Percentiles rank a stretch among this genome's conserved stretches.
These are phyloP conservation scores for Penicillium manginii DNA, from an alignment of 495 filamentous ascomycete species.

Conservation along the genomic window DNA sequence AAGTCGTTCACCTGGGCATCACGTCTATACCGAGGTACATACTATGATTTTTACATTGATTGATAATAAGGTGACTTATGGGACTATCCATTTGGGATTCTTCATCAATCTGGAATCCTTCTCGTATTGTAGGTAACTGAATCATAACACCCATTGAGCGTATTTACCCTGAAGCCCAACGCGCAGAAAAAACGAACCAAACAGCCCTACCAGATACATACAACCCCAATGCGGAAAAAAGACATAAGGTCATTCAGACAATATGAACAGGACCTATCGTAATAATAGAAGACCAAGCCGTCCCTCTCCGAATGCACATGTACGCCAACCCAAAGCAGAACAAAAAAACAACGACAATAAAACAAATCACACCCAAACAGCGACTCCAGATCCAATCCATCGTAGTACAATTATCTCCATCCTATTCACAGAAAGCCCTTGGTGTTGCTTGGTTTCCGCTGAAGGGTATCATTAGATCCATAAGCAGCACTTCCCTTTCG, in stretches of 20 bases:
- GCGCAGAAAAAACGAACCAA: conserved; percentile 3
- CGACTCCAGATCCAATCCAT: conserved; percentile 18
- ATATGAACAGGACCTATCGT: conserved; percentile 23
- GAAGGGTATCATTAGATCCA: conserved; percentile 41
- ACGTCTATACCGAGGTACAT: too few species aligned
- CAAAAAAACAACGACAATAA: conserved; percentile 12
- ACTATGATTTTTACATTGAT: too few species aligned
- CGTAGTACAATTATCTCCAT: conserved; percentile 22
- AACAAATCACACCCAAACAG: background rate
- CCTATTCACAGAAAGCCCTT: conserved; percentile 52
- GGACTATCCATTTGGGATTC: background rate
- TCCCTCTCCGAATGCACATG: conserved; percentile 27
- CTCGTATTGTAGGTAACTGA: conserved; percentile 21
- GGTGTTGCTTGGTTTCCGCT: conserved; percentile 53
- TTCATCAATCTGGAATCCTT: conserved; percentile 5
- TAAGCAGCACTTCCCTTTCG: conserved; percentile 45
- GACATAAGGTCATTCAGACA: conserved; percentile 19
- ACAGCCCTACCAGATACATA: conserved; percentile 15
- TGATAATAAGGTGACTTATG: too few species aligned
- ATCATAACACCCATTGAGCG: conserved; percentile 5
- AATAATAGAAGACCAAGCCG: conserved; percentile 13
- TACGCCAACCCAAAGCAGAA: conserved; percentile 19
- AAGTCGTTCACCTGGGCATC: too few species aligned
- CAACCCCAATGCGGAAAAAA: conserved; percentile 7
- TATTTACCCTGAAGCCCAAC: conserved; percentile 20